Evolutionary conservation across 768 basidiomycete genomes (phyloP), one percentile per base, ranked within the genome.

Genomic region (Pleurotus platypus): DNA sequence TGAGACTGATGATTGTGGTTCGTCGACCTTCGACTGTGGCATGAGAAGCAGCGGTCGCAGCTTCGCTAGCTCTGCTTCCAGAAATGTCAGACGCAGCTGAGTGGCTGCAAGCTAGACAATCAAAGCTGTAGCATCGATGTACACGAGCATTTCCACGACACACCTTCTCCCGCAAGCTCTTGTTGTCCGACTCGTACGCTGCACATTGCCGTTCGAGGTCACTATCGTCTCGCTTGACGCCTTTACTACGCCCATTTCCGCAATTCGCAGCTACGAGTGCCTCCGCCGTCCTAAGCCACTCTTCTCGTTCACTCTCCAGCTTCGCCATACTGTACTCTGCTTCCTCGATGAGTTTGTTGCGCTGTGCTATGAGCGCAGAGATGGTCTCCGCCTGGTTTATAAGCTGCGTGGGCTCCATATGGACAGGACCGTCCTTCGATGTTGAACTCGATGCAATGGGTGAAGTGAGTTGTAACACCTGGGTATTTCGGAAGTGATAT

Each of bases 201-300:
- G 74, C 67, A 27, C 78, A 77, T 40, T 80, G 72, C 18, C 80
- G 79, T 57, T 85, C 84, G 13, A 75, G 61, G 56, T 88, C 85
- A 3, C 35, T 26, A 8, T 1, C 51, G 5, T 54, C 51, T 9
- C 51, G 35, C 4, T 15, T 54, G 4, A 71, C 67, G 12, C 63
- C 60, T 27, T 55, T 43, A 13, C 62, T 66, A 5, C 66, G 64
- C n/a, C 72, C 67, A 43, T 69, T 79, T 57, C 16, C 51, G 42
- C 73, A 75, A 46, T 78, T 72, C 46, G 80, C 81, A 2, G 74
- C 65, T 56, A 88, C 73, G 37, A 91, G 73, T 6, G 85, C 87
- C 60, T 90, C 88, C 1, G 87, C 81, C 61, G 79, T 82, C 56
- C 89, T 73, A 4, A 76, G 78, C 85, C 88, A 91, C 2, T 78